Conservation (phyloP, 1,284 basidiomycete species). For the Melampsora larici-populina region DNA sequence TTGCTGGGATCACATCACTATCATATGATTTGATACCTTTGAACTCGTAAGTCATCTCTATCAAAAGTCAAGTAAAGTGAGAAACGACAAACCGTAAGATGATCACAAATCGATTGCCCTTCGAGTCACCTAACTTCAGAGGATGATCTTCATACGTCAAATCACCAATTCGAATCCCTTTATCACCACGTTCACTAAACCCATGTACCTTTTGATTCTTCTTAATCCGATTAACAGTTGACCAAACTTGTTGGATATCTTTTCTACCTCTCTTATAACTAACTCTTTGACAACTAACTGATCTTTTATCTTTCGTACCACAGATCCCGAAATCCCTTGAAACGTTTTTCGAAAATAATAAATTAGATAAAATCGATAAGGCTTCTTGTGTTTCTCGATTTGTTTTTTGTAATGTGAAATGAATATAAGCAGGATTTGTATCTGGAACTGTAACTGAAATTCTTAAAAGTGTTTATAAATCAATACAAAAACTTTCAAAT, state of each 20-base stretch:
- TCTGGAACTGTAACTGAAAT: conserved; percentile 18
- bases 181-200: conserved; percentile 71
- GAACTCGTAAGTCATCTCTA: background rate
- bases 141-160: conserved; percentile 74
- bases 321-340: conserved; percentile 77
- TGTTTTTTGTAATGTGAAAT: conserved; percentile 95
- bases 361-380: conserved; percentile 63
- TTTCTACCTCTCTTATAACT: conserved; percentile 71
- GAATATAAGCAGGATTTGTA: conserved; percentile 68
- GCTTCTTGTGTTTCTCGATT: conserved; percentile 97
- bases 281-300: conserved; percentile 89
- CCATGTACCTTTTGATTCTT: background rate
- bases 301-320: conserved; percentile 97
- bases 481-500: too few species aligned
- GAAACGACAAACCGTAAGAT: conserved; percentile 63
- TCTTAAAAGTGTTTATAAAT: background rate
- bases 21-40: background rate
- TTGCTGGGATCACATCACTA: conserved; percentile 70
- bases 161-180: conserved; percentile 84
- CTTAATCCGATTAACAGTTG: conserved; percentile 13
- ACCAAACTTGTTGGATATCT: conserved; percentile 70
- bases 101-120: conserved; percentile 92
- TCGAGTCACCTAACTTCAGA: conserved; percentile 87
- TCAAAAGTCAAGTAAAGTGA: background rate
- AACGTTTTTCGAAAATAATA: conserved; percentile 16